Conservation (phyloP, 192 early-diverging fungal genomes). For the Podila minutissima region DNA sequence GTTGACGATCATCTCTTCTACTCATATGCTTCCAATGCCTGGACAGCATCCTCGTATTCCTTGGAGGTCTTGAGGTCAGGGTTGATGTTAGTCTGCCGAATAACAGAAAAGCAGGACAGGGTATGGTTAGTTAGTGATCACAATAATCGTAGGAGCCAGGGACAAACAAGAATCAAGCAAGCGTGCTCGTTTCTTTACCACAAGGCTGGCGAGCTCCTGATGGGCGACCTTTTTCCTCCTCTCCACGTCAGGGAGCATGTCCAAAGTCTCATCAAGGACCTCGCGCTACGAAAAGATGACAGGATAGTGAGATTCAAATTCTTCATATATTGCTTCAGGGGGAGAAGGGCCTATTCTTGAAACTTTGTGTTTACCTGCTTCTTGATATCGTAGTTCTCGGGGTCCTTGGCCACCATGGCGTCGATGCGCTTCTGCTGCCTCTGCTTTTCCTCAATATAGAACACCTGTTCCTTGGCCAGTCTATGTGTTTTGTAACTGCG, state of each 20-base stretch:
- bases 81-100: slow-evolving; percentile 23
- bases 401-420: slow-evolving; percentile 57
- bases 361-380: slow-evolving; percentile 61
- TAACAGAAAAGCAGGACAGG: neutral
- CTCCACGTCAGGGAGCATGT: slow-evolving; percentile 70
- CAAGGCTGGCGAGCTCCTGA: slow-evolving; percentile 54
- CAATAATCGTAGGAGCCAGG: neutral
- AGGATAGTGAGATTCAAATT: too few species aligned
- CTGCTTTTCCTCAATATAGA: slow-evolving; percentile 59
- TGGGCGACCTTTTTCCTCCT: slow-evolving; percentile 58
- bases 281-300: slow-evolving; percentile 52
- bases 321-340: too few species aligned
- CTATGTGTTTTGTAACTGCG: slow-evolving; percentile 22
- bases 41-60: slow-evolving; percentile 41
- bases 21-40: slow-evolving; percentile 23
- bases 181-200: slow-evolving; percentile 44
- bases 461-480: slow-evolving; percentile 59
- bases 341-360: too few species aligned
- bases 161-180: neutral
- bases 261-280: slow-evolving; percentile 67
- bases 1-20: neutral
- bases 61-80: slow-evolving; percentile 42
- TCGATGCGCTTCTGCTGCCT: slow-evolving; percentile 63
- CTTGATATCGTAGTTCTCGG: slow-evolving; percentile 65
- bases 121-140: neutral